A percentile compares a stretch with the other conserved stretches of the same genome.
Conservation (phyloP, 257 asterid genomes). For the Forsythia suspensa region DNA sequence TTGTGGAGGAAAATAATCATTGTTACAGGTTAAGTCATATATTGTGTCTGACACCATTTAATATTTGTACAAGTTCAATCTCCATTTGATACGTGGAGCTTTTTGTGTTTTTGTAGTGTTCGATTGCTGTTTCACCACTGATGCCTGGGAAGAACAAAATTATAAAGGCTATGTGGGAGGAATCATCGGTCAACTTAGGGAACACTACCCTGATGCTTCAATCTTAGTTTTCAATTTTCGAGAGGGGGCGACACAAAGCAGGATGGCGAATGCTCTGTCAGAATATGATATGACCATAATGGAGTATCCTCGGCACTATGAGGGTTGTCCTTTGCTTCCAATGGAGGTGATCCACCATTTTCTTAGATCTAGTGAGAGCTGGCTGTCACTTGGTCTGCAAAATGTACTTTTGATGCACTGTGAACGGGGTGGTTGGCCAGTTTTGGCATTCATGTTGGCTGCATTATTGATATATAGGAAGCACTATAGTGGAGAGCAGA, state of each 20-base stretch:
- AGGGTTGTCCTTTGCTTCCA: constrained; percentile 88
- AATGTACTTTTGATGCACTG: constrained; percentile 93
- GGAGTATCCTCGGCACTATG: constrained; percentile 95
- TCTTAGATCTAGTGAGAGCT: constrained; percentile 87
- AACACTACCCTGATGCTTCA: constrained; percentile 74
- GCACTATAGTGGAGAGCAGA: constrained; percentile 82
- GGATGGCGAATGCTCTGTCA: constrained; percentile 65
- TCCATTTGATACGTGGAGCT: constrained; percentile 1
- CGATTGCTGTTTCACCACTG: constrained; percentile 87
- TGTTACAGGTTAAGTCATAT: constrained; percentile 7
- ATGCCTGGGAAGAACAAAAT: constrained; percentile 63
- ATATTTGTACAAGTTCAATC: not conserved
- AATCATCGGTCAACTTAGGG: constrained; percentile 67
- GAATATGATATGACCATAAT: constrained; percentile 84
- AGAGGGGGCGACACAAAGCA: constrained; percentile 63
- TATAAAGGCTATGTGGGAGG: constrained; percentile 75
- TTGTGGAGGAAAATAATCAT: not conserved
- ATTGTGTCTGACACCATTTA: not conserved
- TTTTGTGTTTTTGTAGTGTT: constrained; percentile 54
- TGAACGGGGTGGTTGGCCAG: constrained; percentile 96
- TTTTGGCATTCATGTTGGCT: constrained; percentile 91
- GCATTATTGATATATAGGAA: constrained; percentile 75
- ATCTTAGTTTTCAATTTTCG: constrained; percentile 84
- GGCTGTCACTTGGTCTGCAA: constrained; percentile 91
- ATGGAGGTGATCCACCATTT: constrained; percentile 97